phyloP scores from a whole-genome alignment of 495 filamentous ascomycete species.

The Aspergillus mulundensis region DNA sequence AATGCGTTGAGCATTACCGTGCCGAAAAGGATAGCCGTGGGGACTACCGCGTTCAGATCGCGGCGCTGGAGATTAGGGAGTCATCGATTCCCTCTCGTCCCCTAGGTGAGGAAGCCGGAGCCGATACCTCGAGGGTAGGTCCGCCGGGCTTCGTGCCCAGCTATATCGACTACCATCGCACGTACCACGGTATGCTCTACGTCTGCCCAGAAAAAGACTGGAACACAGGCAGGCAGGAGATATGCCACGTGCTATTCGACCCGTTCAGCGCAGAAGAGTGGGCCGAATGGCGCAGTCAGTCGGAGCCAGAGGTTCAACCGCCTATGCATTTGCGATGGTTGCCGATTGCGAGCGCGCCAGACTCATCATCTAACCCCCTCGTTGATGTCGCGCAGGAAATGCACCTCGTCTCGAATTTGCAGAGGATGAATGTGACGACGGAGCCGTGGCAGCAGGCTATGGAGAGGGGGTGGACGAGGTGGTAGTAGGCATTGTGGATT shows the following conservation, averaged over 20 bases:
- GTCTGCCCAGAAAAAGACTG: not conserved
- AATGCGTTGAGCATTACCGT: too few species aligned
- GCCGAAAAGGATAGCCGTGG: too few species aligned
- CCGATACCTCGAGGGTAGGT: not conserved
- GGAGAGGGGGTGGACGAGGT: not conserved
- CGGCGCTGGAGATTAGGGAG: too few species aligned
- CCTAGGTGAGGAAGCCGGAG: too few species aligned
- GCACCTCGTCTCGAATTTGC: not conserved
- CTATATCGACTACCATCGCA: not conserved
- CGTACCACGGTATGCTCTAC: not conserved
- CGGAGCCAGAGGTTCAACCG: not conserved
- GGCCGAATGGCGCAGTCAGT: not conserved
- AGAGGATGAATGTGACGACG: not conserved
- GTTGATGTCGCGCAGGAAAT: too few species aligned
- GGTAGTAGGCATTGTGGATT: too few species aligned
- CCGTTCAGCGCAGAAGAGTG: not conserved
- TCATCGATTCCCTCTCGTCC: too few species aligned
- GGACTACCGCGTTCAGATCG: too few species aligned
- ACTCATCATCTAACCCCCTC: too few species aligned
- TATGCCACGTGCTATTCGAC: not conserved
- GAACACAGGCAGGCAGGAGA: not conserved
- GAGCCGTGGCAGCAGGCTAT: not conserved
- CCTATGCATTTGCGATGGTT: not conserved
- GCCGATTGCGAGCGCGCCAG: too few species aligned
- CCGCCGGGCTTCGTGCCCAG: not conserved